Evolutionary conservation across 139 green algal species (phyloP).

Genomic region (Ettlia oleoabundans): DNA sequence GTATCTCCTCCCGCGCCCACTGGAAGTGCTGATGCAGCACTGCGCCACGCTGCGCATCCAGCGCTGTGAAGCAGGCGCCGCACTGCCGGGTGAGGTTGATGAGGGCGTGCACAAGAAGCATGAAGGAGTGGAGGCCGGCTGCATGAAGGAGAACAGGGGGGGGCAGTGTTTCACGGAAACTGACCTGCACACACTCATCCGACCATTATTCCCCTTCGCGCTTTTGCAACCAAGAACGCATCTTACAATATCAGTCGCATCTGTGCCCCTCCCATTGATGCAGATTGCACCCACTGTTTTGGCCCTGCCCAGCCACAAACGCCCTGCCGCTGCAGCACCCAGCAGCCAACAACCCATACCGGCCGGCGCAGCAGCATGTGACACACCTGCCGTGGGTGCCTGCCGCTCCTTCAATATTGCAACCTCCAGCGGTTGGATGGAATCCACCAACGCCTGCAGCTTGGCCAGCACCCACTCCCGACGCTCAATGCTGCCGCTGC

Average conservation of each 20-base stretch:
- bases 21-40: conserved; percentile 20
- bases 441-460: conserved; percentile 9
- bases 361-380: background rate
- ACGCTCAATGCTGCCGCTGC: background rate
- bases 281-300: too few species aligned
- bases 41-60: background rate
- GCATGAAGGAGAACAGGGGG: background rate
- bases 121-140: conserved; percentile 16
- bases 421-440: conserved; percentile 1
- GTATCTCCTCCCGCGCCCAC: background rate
- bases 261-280: too few species aligned
- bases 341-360: background rate
- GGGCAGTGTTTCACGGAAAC: too few species aligned
- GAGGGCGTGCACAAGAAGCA: conserved; percentile 1
- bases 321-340: too few species aligned
- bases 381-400: background rate
- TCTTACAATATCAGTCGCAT: too few species aligned
- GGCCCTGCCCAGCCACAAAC: too few species aligned
- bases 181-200: background rate
- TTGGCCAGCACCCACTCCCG: conserved; percentile 11
- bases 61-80: conserved; percentile 5
- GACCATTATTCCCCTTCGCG: too few species aligned
- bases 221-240: too few species aligned
- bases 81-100: conserved; percentile 28
- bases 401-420: background rate